Conservation (phyloP, 2,329 filamentous ascomycete genomes). For the Didymella segeticola region DNA sequence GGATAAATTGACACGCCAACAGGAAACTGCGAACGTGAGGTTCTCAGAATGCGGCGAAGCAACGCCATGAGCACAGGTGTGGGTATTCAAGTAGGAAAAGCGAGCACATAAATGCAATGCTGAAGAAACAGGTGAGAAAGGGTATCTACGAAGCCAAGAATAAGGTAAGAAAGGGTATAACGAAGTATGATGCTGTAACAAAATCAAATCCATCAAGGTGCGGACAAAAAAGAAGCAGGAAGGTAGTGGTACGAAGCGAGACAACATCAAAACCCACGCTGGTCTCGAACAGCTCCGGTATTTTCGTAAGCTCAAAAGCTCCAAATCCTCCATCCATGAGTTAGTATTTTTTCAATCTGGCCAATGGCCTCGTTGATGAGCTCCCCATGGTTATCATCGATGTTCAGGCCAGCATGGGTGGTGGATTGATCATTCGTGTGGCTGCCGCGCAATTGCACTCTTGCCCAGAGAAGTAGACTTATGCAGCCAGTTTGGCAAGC, state of each 20-base stretch:
- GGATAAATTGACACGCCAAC: neutral
- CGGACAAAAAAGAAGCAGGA: neutral
- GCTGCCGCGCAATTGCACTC: constrained; percentile 33
- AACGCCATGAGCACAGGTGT: no score
- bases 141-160: neutral
- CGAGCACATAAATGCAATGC: neutral
- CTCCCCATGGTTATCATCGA: constrained; percentile 37
- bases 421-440: neutral
- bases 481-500: constrained; percentile 39
- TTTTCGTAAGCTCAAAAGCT: constrained; percentile 22
- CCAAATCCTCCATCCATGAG: constrained; percentile 40
- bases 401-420: constrained; percentile 14
- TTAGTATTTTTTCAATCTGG: constrained; percentile 40
- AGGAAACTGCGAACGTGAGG: no score
- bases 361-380: constrained; percentile 37
- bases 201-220: neutral
- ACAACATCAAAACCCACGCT: neutral
- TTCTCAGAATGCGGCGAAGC: neutral
- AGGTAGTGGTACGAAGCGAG: neutral
- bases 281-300: neutral
- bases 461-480: constrained; percentile 43
- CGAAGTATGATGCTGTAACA: neutral
- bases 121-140: neutral
- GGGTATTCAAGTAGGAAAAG: no score
- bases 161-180: neutral